phyloP scores from a whole-genome alignment of 148 eudicot genomes.

The Rhododendron henanense region DNA sequence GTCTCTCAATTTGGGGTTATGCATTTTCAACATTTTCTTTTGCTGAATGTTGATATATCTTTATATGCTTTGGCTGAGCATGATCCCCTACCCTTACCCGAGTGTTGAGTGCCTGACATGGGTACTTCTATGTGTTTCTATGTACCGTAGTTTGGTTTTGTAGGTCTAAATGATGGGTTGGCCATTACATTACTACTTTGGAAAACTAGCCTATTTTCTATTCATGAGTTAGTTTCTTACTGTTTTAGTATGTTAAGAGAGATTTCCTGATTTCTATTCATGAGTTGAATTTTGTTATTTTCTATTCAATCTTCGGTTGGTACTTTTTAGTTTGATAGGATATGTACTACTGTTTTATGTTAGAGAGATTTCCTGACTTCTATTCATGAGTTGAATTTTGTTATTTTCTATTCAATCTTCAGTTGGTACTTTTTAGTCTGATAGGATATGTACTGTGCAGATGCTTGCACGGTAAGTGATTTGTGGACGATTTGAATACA shows the following conservation, averaged over 20 bases:
- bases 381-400: too few relatives aligned
- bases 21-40: not conserved
- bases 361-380: too few relatives aligned
- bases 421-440: too few relatives aligned
- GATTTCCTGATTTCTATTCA: not conserved
- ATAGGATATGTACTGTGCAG: not conserved
- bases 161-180: not conserved
- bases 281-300: not conserved
- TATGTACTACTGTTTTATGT: too few relatives aligned
- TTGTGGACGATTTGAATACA: not conserved
- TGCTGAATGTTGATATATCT: not conserved
- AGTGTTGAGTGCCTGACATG: not conserved
- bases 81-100: not conserved
- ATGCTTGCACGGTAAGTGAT: not conserved
- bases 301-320: not conserved
- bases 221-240: not conserved
- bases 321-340: not conserved
- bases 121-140: not conserved
- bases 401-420: too few relatives aligned
- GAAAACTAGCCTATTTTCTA: not conserved
- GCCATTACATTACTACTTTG: not conserved
- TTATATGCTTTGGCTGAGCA: not conserved
- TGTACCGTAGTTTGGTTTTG: not conserved
- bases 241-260: not conserved
- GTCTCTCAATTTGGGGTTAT: not conserved